phyloP scores from a whole-genome alignment of 177 flowering plant species.

The Telopea speciosissima region DNA sequence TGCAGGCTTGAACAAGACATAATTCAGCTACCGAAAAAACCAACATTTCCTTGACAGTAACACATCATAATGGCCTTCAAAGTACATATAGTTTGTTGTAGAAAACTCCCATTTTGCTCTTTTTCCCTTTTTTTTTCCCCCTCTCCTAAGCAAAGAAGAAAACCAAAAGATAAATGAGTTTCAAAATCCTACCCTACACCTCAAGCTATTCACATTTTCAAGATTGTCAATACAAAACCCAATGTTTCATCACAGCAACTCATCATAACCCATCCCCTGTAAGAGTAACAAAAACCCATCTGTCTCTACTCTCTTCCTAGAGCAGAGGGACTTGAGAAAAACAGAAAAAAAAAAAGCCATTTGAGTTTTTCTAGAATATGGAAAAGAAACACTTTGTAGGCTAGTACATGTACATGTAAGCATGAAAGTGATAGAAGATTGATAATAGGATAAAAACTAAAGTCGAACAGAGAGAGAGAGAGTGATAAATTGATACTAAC shows the following conservation, averaged over 20 bases:
- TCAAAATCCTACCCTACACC: too few relatives aligned
- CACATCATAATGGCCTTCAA: conserved; percentile 1
- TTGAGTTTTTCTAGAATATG: conserved; percentile 24
- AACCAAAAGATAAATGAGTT: too few relatives aligned
- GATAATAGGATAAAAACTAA: conserved; percentile 20
- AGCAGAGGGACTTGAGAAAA: not conserved
- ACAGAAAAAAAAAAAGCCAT: conserved; percentile 14
- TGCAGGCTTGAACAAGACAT: too few relatives aligned
- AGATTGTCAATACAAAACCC: too few relatives aligned
- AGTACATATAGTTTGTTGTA: not conserved
- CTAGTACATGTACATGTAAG: conserved; percentile 29
- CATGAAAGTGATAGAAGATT: conserved; percentile 45
- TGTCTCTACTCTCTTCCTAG: not conserved
- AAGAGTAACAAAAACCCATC: not conserved
- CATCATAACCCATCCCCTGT: not conserved
- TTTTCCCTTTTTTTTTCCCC: too few relatives aligned
- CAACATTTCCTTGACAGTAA: conserved; percentile 12
- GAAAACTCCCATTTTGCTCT: not conserved
- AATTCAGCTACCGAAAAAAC: conserved; percentile 1
- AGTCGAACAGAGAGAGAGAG: not conserved
- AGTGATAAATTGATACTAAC: conserved; percentile 40
- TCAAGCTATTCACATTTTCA: too few relatives aligned
- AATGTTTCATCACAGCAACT: not conserved
- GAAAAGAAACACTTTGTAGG: conserved; percentile 39
- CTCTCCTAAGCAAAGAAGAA: too few relatives aligned